Conservation (phyloP, 345 rosid species). For the Arabidopsis thaliana region DNA sequence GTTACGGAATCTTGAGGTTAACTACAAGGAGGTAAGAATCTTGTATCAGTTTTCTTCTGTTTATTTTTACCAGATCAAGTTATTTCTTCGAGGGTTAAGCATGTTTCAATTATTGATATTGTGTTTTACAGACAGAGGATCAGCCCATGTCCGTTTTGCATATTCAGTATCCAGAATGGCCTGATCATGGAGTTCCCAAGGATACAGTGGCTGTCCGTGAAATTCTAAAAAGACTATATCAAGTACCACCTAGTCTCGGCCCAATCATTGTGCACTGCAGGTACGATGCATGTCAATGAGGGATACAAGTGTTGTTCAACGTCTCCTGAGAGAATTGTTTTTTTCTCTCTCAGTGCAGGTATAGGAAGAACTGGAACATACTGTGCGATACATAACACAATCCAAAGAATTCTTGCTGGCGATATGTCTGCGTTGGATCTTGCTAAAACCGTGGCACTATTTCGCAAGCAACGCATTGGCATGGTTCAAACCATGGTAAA, state of each 20-base stretch:
- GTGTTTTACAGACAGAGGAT: conserved; percentile 60
- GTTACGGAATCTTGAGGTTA: conserved; percentile 78
- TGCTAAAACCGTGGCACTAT: conserved; percentile 62
- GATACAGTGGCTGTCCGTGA: conserved; percentile 79
- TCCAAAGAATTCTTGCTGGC: conserved; percentile 89
- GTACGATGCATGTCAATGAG: conserved; percentile 50
- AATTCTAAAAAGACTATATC: conserved; percentile 67
- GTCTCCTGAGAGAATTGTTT: conserved; percentile 36
- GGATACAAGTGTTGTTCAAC: conserved; percentile 29
- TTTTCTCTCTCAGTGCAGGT: conserved; percentile 77
- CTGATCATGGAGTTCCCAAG: conserved; percentile 95
- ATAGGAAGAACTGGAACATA: conserved; percentile 98
- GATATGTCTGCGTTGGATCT: conserved; percentile 86
- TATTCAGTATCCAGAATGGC: conserved; percentile 94
- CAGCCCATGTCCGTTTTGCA: conserved; percentile 74
- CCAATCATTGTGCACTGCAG: conserved; percentile 98
- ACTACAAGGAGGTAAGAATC: conserved; percentile 67
- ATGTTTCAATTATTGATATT: conserved; percentile 5
- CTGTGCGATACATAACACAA: conserved; percentile 87
- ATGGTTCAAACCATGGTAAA: conserved; percentile 96
- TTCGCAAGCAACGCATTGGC: conserved; percentile 87
- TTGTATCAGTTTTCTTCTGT: conserved; percentile 1
- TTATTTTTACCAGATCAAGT: background rate
- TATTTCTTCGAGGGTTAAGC: background rate
- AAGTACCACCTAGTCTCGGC: conserved; percentile 66